A percentile compares a stretch with the other conserved stretches of the same genome.
Evolutionary conservation across 2,329 filamentous ascomycete genomes (phyloP).

Genomic region (Clarireedia hainanense): DNA sequence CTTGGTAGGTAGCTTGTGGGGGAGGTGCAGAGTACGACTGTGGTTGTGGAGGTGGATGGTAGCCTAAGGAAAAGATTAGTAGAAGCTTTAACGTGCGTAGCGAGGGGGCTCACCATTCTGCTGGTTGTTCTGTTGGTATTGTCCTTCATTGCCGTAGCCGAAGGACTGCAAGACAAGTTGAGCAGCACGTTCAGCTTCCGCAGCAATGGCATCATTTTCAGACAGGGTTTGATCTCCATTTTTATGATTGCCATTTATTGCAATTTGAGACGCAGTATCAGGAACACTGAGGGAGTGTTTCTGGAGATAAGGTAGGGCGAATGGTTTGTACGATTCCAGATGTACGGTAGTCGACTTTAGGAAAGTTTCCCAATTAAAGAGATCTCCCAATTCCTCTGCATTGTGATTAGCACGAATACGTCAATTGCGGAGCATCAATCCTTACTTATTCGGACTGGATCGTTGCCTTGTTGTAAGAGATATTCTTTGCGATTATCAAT

Average conservation of each 20-base stretch:
- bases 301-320: slow-evolving; percentile 38
- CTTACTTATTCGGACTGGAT: slow-evolving; percentile 33
- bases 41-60: slow-evolving; percentile 15
- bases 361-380: slow-evolving; percentile 56
- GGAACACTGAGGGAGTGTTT: slow-evolving; percentile 25
- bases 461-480: slow-evolving; percentile 45
- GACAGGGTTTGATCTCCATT: neutral
- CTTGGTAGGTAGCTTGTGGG: slow-evolving; percentile 24
- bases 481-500: slow-evolving; percentile 47
- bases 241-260: neutral
- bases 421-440: slow-evolving; percentile 14
- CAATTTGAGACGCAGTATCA: neutral
- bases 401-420: neutral
- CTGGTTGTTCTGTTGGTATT: slow-evolving; percentile 6
- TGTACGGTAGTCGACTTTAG: slow-evolving; percentile 49
- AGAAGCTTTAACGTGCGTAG: no score
- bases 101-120: slow-evolving; percentile 8
- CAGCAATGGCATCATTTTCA: slow-evolving; percentile 15
- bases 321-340: slow-evolving; percentile 49
- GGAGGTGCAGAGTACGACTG: slow-evolving; percentile 13
- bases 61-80: neutral
- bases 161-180: slow-evolving; percentile 6
- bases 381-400: slow-evolving; percentile 4
- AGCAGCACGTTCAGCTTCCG: slow-evolving; percentile 9
- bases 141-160: slow-evolving; percentile 1